Evolutionary conservation across 1,284 basidiomycete genomes (phyloP).

Genomic region (Cryptococcus sp.): DNA sequence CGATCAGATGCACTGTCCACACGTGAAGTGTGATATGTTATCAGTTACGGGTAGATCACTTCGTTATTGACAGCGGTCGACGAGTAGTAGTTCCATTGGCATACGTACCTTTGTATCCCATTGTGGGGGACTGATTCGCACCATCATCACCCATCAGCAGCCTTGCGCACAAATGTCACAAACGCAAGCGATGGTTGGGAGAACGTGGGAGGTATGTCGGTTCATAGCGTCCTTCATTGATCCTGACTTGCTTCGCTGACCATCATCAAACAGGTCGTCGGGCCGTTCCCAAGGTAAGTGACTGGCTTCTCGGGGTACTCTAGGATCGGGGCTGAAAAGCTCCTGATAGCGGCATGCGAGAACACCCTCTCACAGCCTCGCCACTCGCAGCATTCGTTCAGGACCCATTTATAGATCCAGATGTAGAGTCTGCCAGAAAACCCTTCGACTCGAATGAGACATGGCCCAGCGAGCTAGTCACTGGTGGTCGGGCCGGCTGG

Average conservation of each 20-base stretch:
- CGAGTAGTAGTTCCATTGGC: too few species aligned
- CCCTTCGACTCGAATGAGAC: conserved; percentile 22
- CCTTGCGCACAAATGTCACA: too few species aligned
- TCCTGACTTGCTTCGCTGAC: background rate
- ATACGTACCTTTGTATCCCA: too few species aligned
- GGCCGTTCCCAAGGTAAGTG: conserved; percentile 42
- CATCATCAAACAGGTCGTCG: background rate
- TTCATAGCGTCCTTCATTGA: background rate
- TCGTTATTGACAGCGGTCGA: too few species aligned
- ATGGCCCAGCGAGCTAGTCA: conserved; percentile 40
- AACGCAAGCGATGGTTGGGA: background rate
- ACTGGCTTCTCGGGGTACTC: background rate
- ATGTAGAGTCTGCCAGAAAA: conserved; percentile 35
- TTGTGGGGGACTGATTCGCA: too few species aligned
- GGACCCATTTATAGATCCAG: conserved; percentile 19
- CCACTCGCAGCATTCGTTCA: conserved; percentile 36
- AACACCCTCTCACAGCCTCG: conserved; percentile 42
- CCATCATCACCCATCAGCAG: too few species aligned
- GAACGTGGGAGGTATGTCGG: background rate
- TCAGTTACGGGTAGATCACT: too few species aligned
- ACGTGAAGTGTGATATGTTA: too few species aligned
- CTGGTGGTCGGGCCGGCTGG: conserved; percentile 43
- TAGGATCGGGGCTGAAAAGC: too few species aligned
- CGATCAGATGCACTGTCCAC: too few species aligned
- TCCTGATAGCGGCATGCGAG: conserved; percentile 48